Evolutionary conservation across 2,329 filamentous ascomycete genomes (phyloP), one percentile per base, ranked within the genome.

Genomic region (Colletotrichum lindemuthianum): DNA sequence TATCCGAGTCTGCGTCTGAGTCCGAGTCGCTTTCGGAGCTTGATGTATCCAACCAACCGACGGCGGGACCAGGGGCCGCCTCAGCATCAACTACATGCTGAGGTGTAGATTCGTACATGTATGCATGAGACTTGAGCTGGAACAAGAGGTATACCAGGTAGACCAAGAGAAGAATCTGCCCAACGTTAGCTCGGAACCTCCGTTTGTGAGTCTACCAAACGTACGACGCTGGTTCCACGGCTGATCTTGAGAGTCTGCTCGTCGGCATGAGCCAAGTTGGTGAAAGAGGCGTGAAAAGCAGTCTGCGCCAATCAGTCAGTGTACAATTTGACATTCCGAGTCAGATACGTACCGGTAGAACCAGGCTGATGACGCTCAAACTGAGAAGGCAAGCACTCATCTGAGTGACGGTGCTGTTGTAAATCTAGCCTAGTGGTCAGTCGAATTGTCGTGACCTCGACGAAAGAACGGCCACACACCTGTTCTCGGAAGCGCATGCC

Each of bases 361-460:
- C 85, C 24, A 97, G 82, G 81, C 93, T 97, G 78, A 92, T 94
- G 66, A 97, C 94, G 73, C 92, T 94, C 77, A 97, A 78, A 81
- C 92, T 96, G 70, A 97, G 86, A 70, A 97, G 83, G 79, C 93
- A 97, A 55, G 94, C 94, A 75, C 93, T 97, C 92, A 97, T 97
- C 76, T 97, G 93, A 1, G 93, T 97, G 63, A 97, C 92, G 24
- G 92, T 97, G 78, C 89, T 96, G 79, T 97, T 97, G 80, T 97
- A 97, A 67, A 97, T 90, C 87, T 91, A 58, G 43, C 16, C 12
- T 11, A 50, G 36, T 10, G 13, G 52, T 24, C 12, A 37, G 24
- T 16, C 43, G 24, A 6, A 33, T 55, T 10, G 12, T 7, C 32
- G 6, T 10, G 11, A 15, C 15, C 32, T 6, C 24, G 24, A 24